Evolutionary conservation across 805 yeast genomes (phyloP).

Genomic region (Cyberlindnera veronae): DNA sequence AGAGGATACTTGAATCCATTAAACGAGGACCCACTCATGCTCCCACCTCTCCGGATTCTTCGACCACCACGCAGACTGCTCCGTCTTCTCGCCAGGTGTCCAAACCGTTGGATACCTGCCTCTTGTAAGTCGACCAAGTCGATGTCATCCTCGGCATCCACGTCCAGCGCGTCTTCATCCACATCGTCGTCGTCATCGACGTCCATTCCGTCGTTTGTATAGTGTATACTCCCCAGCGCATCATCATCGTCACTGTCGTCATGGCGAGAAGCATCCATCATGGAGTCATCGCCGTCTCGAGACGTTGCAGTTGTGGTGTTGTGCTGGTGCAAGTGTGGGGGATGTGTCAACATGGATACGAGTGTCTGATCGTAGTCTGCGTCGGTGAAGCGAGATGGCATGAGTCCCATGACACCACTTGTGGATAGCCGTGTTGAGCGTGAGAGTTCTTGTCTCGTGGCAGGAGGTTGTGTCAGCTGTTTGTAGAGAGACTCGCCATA

Average conservation of each 20-base stretch:
- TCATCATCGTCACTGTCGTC: background rate
- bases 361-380: slow-evolving; percentile 13
- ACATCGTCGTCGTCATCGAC: slow-evolving; percentile 13
- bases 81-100: slow-evolving; percentile 1
- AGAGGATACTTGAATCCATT: slow-evolving; percentile 20
- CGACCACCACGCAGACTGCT: background rate
- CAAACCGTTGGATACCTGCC: background rate
- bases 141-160: slow-evolving; percentile 8
- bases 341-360: slow-evolving; percentile 7
- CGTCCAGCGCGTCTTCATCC: slow-evolving; percentile 8
- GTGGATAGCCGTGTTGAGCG: slow-evolving; percentile 11
- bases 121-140: slow-evolving; percentile 2
- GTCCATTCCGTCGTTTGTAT: slow-evolving; percentile 17
- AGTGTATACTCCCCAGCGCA: slow-evolving; percentile 7
- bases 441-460: slow-evolving; percentile 5
- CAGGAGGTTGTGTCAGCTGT: slow-evolving; percentile 5
- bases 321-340: slow-evolving; percentile 1
- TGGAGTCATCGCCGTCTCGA: background rate
- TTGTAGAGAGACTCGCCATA: slow-evolving; percentile 19
- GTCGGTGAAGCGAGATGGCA: slow-evolving; percentile 17
- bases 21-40: background rate
- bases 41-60: background rate
- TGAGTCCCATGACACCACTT: slow-evolving; percentile 19
- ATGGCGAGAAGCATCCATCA: background rate
- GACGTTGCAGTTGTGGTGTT: background rate